A percentile compares a stretch with the other conserved stretches of the same genome.
Evolutionary conservation across 305 asterid genomes (phyloP).

Genomic region (Fraxinus sp.): DNA sequence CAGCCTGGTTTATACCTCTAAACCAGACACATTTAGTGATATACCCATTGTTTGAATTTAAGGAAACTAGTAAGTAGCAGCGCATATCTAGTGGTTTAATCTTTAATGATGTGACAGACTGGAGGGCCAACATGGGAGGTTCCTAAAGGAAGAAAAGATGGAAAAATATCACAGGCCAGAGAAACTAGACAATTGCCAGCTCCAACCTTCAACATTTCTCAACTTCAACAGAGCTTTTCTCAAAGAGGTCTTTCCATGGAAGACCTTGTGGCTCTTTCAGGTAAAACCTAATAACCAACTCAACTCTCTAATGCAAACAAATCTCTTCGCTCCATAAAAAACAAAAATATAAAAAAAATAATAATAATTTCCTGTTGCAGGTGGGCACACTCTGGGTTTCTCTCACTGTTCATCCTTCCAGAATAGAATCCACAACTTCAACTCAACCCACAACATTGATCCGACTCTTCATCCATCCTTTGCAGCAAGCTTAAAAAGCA

Average conservation of each 20-base stretch:
- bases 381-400: constrained; percentile 78
- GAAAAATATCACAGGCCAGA: constrained; percentile 62
- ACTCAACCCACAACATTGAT: constrained; percentile 59
- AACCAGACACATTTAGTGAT: background rate
- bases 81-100: background rate
- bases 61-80: background rate
- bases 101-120: constrained; percentile 4
- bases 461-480: constrained; percentile 65
- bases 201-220: constrained; percentile 57
- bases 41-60: background rate
- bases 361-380: constrained; percentile 29
- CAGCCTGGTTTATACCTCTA: background rate
- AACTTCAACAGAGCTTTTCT: constrained; percentile 57
- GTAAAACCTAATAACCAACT: constrained; percentile 26
- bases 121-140: constrained; percentile 83
- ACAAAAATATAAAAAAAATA: too few species aligned
- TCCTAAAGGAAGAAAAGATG: constrained; percentile 79
- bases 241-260: constrained; percentile 66
- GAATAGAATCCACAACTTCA: constrained; percentile 59
- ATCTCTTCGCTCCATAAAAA: background rate
- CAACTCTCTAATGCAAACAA: background rate
- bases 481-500: constrained; percentile 48
- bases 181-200: constrained; percentile 62
- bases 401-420: constrained; percentile 70
- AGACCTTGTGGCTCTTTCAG: constrained; percentile 70